phyloP scores from a whole-genome alignment of 179 eudicot genomes.

The Silene coronaria region DNA sequence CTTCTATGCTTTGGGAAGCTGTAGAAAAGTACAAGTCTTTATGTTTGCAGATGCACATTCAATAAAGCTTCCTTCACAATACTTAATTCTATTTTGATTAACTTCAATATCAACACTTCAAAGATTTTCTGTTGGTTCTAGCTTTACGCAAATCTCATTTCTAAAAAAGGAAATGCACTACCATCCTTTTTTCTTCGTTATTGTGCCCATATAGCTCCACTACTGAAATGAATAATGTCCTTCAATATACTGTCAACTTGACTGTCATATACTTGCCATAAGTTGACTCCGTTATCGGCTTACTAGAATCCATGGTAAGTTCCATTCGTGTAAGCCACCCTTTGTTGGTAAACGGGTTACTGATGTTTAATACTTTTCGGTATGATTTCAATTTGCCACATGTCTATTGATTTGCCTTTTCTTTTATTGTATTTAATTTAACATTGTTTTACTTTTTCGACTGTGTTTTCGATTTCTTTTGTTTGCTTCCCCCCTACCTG shows the following conservation, averaged over 20 bases:
- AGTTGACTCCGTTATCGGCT: conserved; percentile 82
- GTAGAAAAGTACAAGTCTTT: neutral
- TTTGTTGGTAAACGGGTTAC: conserved; percentile 45
- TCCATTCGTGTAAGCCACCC: conserved; percentile 92
- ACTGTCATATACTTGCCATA: conserved; percentile 72
- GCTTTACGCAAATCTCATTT: conserved; percentile 27
- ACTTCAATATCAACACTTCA: neutral
- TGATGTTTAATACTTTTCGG: neutral
- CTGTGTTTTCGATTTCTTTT: too few species aligned
- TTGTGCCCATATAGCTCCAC: conserved; percentile 81
- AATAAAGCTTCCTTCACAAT: neutral
- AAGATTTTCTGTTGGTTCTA: neutral
- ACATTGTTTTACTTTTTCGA: too few species aligned
- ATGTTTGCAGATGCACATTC: neutral
- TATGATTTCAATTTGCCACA: neutral
- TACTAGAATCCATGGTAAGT: conserved; percentile 41
- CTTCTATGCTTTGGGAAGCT: neutral
- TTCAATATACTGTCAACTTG: conserved; percentile 93
- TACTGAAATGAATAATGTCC: conserved; percentile 83
- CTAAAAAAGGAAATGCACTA: conserved; percentile 67
- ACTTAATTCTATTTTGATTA: neutral
- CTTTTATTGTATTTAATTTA: too few species aligned
- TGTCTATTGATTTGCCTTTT: too few species aligned
- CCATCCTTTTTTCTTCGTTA: conserved; percentile 96
- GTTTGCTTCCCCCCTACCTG: too few species aligned